Base-by-base conservation (phyloP, 1,284 basidiomycete species). In the Ustilago bromivora region DNA sequence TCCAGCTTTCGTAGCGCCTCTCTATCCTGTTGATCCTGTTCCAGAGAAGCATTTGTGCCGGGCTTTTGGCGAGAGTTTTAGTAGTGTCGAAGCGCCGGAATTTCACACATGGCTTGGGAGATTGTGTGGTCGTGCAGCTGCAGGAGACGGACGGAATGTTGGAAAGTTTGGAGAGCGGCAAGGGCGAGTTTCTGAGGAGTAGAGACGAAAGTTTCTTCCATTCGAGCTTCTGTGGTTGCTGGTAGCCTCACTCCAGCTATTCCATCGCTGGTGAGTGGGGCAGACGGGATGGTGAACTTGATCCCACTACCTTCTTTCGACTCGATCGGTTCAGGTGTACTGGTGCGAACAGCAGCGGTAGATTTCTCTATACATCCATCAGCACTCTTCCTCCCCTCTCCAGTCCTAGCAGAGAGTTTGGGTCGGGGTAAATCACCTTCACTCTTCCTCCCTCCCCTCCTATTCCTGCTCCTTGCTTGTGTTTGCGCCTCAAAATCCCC, bases 1-100 rank as follows among this genome's bases (percentile, higher is more conserved):
- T 68, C 66, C 4, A 66, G 35, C 19, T 9, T 32, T n/a, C 9
- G 4, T 34, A 15, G 11, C 15, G n/a, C 11, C 13, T 28, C 31
- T 13, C 23, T 17, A 17, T 8, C 13, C n/a, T 19, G 15, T 19
- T 19, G 12, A 13, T 8, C 13, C n/a, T 19, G 15, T 19, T 19
- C 6, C 0, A 28, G 13, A 11, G 49, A 40, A 6, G 46, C 6
- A 10, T 28, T 28, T 28, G 31, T 1, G 17, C 7, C 15, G 2
- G 12, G 19, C 0, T 12, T 56, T 51, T 66, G 66, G 17, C 58
- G 64, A 8, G 68, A 60, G 41, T 58, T 65, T 62, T 76, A 76
- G 63, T 76, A 76, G 61, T 71, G 51, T 13, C 74, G 69, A 6
- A 76, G 61, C 0, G 74, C 74, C 5, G 74, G 74, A 4, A 76